A percentile compares a stretch with the other conserved stretches of the same genome.
Evolutionary conservation across 345 rosid species (phyloP).

Genomic region (Melastoma malabathricum): DNA sequence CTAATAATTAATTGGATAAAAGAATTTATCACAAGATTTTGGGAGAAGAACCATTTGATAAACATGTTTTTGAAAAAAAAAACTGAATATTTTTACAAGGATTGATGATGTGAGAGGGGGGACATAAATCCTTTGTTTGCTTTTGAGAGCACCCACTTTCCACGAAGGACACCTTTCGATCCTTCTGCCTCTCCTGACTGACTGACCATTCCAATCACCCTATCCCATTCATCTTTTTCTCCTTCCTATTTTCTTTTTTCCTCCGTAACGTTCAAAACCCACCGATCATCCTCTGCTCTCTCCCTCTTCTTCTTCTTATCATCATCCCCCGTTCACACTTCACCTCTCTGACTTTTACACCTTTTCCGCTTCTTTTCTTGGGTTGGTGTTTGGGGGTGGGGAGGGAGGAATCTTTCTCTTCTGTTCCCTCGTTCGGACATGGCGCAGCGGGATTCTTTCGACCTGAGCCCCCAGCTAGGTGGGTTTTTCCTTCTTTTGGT

Average conservation of each 20-base stretch:
- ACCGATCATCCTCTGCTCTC: neutral
- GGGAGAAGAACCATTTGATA: too few species aligned
- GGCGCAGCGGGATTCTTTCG: conserved; percentile 16
- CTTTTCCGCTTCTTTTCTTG: too few species aligned
- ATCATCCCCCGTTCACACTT: conserved; percentile 3
- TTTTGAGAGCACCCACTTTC: too few species aligned
- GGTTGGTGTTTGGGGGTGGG: neutral
- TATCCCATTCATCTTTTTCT: too few species aligned
- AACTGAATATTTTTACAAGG: too few species aligned
- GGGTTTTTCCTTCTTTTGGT: neutral
- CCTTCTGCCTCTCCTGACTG: neutral
- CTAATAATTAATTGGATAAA: too few species aligned
- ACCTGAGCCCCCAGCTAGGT: conserved; percentile 16
- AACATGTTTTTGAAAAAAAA: too few species aligned
- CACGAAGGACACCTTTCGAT: neutral
- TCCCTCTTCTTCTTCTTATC: neutral
- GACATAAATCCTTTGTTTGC: too few species aligned
- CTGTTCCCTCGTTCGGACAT: conserved; percentile 3
- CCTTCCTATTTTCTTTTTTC: neutral
- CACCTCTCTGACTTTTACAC: neutral
- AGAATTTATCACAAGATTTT: too few species aligned
- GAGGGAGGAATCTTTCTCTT: too few species aligned
- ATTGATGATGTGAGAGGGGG: too few species aligned
- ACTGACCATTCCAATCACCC: neutral
- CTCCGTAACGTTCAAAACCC: neutral